Conservation (phyloP, 768 basidiomycete species). For the Suillus clintonianus region DNA sequence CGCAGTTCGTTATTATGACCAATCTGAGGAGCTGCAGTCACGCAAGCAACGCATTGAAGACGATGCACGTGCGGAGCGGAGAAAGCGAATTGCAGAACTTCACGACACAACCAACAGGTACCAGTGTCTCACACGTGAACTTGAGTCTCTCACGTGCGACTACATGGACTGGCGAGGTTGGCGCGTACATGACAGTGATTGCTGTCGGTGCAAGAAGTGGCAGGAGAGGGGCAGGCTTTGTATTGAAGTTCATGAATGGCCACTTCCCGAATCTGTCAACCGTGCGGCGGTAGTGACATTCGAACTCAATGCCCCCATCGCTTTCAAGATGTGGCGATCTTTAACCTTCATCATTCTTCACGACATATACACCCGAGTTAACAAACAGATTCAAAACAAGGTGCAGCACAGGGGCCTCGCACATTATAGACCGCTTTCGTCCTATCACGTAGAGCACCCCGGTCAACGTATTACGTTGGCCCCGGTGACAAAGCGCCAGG, state of each 20-base stretch:
- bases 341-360: slow-evolving; percentile 38
- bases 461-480: slow-evolving; percentile 36
- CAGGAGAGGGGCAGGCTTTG: slow-evolving; percentile 14
- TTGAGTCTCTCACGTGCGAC: background rate
- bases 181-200: background rate
- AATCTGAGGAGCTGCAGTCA: slow-evolving; percentile 15
- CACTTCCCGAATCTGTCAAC: slow-evolving; percentile 35
- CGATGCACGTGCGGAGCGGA: slow-evolving; percentile 20
- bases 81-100: slow-evolving; percentile 30
- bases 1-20: slow-evolving; percentile 33
- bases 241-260: slow-evolving; percentile 46
- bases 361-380: slow-evolving; percentile 29
- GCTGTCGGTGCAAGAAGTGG: slow-evolving; percentile 29
- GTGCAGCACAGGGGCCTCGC: slow-evolving; percentile 5
- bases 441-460: slow-evolving; percentile 1
- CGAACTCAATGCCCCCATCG: slow-evolving; percentile 38
- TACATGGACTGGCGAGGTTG: background rate
- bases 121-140: background rate
- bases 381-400: background rate
- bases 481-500: slow-evolving; percentile 34
- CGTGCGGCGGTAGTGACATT: slow-evolving; percentile 37
- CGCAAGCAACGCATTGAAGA: slow-evolving; percentile 31
- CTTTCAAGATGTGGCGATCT: slow-evolving; percentile 43
- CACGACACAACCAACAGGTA: slow-evolving; percentile 16
- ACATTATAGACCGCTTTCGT: background rate